Conservation (phyloP, 1,284 basidiomycete species). For the Pisolithus thermaeus region DNA sequence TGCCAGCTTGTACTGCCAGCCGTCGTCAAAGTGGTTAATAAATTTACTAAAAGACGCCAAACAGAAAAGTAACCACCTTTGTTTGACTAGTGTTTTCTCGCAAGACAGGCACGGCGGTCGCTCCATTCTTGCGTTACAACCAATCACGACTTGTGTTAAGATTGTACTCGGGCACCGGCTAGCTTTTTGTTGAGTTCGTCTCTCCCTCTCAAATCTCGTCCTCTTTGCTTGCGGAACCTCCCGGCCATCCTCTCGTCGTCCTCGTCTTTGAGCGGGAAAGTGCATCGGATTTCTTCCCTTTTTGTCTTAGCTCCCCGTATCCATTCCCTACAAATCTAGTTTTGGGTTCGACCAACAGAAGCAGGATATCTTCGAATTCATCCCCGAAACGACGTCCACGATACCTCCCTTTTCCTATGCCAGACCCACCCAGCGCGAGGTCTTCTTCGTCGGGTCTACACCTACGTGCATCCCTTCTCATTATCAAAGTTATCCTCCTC, state of each 20-base stretch:
- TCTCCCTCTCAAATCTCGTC: slow-evolving; percentile 72
- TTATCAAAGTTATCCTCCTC: slow-evolving; percentile 98
- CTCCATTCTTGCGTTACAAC: slow-evolving; percentile 39
- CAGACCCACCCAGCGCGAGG: slow-evolving; percentile 74
- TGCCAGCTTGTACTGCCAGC: too few relatives aligned
- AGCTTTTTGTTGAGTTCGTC: slow-evolving; percentile 47
- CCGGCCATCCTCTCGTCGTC: slow-evolving; percentile 11
- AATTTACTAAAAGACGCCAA: not conserved
- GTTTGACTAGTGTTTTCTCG: too few relatives aligned
- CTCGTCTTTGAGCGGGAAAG: slow-evolving; percentile 43
- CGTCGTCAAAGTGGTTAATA: not conserved
- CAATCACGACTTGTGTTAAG: not conserved
- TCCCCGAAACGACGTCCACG: slow-evolving; percentile 76
- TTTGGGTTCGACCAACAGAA: slow-evolving; percentile 42
- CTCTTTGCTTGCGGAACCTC: slow-evolving; percentile 54
- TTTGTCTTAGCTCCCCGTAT: slow-evolving; percentile 69
- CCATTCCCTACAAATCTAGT: slow-evolving; percentile 53
- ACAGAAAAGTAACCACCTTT: too few relatives aligned
- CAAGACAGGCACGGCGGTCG: too few relatives aligned
- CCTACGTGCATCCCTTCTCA: slow-evolving; percentile 80
- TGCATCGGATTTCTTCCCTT: slow-evolving; percentile 59
- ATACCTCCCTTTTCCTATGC: slow-evolving; percentile 47
- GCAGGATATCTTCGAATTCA: slow-evolving; percentile 79
- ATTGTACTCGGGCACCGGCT: slow-evolving; percentile 15
- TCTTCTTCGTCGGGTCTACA: slow-evolving; percentile 87